Base-by-base conservation (phyloP, 768 basidiomycete genomes). In the Naganishia randhawae region DNA sequence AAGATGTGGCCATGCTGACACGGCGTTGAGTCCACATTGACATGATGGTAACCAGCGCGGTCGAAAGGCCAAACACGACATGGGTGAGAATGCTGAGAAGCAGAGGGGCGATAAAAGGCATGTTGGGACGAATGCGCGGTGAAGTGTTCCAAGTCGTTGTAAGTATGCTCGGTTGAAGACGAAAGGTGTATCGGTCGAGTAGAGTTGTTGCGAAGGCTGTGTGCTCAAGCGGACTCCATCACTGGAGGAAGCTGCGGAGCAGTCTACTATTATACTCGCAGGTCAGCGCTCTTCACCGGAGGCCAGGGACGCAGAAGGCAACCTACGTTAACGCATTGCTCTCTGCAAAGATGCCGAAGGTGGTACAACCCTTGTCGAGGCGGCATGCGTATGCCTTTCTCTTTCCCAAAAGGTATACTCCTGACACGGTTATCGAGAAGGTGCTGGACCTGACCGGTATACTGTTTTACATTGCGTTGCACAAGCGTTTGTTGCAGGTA, bases 21-120 rank as follows among this genome's bases (percentile, higher is more conserved):
- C 69, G 65, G n/a, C 53, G 65, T n/a, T 41, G 33, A n/a, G 55
- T 70, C 69, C 69, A 70, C 32, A 61, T 31, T 31, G 69, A 70
- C 35, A 70, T 32, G 35, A 70, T 63, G 55, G 65, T 51, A 17
- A 61, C 41, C 16, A 70, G 33, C 9, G 53, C 41, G 10, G 48
- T 51, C 27, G 39, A 62, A 22, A 68, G 57, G 16, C 27, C 50
- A 29, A 63, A 42, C 11, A 63, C 57, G 6, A 63, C 50, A 63
- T 68, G 67, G 19, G 52, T 52, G 25, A 68, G 42, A 22, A 63
- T 55, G 11, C 55, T 62, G 52, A 68, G 57, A 9, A 63, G 32
- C 19, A 68, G n/a, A 11, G 67, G 67, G 13, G 67, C 67, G 48
- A 68, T 61, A 41, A 61, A 39, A 61, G 57, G 57, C 57, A 61